phyloP scores from a whole-genome alignment of 2,329 filamentous ascomycete genomes.

The Fusarium azukiicola region DNA sequence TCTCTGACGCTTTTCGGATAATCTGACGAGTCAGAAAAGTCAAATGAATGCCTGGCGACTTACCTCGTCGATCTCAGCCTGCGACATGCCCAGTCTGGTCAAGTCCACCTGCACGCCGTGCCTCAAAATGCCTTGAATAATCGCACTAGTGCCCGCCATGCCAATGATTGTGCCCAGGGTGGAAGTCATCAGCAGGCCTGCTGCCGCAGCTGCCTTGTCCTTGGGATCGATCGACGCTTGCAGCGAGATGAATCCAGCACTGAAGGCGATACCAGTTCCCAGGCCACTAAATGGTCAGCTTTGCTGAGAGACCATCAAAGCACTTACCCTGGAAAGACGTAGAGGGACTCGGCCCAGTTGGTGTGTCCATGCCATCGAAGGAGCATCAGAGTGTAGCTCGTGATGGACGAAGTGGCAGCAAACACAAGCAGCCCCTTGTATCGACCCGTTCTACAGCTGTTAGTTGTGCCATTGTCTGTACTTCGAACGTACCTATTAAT shows the following conservation, averaged over 20 bases:
- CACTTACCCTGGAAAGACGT: conserved; percentile 73
- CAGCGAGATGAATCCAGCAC: conserved; percentile 66
- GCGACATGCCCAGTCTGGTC: conserved; percentile 34
- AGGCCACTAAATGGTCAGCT: conserved; percentile 55
- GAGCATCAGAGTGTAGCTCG: conserved; percentile 74
- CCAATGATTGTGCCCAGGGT: conserved; percentile 65
- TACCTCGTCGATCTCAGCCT: conserved; percentile 32
- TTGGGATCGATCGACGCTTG: conserved; percentile 63
- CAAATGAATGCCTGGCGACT: background rate
- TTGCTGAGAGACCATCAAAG: background rate
- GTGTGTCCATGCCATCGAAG: conserved; percentile 81
- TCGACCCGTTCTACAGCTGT: conserved; percentile 71
- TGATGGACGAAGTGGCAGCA: conserved; percentile 71
- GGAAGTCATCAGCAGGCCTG: conserved; percentile 63
- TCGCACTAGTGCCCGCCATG: conserved; percentile 62
- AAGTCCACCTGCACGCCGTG: conserved; percentile 35
- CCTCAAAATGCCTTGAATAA: conserved; percentile 46
- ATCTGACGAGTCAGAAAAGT: conserved; percentile 32
- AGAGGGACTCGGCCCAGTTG: conserved; percentile 75
- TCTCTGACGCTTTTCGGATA: conserved; percentile 43
- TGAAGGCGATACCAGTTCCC: conserved; percentile 65
- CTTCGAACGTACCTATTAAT: conserved; percentile 68
- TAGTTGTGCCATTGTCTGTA: background rate
- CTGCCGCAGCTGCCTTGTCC: conserved; percentile 65
- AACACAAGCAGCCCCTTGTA: conserved; percentile 78